Evolutionary conservation across 2,329 filamentous ascomycete species (phyloP).

Genomic region (Aureobasidium melanogenum): DNA sequence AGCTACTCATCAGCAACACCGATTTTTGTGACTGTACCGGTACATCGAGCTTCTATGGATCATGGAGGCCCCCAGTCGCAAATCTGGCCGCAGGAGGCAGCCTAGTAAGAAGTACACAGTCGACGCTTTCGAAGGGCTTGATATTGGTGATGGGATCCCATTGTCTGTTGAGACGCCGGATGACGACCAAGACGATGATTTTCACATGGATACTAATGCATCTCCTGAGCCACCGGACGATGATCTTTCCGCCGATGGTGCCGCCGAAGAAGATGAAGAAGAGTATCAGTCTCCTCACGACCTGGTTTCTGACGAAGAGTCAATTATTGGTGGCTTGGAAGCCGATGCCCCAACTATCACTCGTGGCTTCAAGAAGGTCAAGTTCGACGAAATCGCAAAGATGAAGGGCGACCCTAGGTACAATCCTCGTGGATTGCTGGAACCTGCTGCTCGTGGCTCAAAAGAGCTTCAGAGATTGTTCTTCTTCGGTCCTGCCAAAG

Average conservation of each 20-base stretch:
- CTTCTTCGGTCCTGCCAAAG: slow-evolving; percentile 42
- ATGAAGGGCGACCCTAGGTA: slow-evolving; percentile 11
- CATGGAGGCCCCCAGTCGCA: slow-evolving; percentile 9
- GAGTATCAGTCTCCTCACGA: slow-evolving; percentile 28
- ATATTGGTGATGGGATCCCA: slow-evolving; percentile 22
- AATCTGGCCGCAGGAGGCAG: slow-evolving; percentile 10
- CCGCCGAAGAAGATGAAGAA: slow-evolving; percentile 20
- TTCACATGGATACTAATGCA: slow-evolving; percentile 24
- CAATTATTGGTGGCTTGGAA: not conserved
- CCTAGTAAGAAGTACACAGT: slow-evolving; percentile 24
- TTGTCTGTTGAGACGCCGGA: slow-evolving; percentile 18
- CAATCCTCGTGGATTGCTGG: slow-evolving; percentile 21
- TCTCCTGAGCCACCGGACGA: slow-evolving; percentile 17
- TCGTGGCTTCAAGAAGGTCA: not conserved
- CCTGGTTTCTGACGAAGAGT: slow-evolving; percentile 24
- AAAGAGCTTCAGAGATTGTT: slow-evolving; percentile 40
- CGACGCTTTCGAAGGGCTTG: slow-evolving; percentile 28
- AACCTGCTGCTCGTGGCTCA: slow-evolving; percentile 19
- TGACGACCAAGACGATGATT: slow-evolving; percentile 27
- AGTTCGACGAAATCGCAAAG: slow-evolving; percentile 1
- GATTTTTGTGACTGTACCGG: too few species aligned
- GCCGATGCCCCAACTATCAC: not conserved
- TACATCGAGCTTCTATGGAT: not conserved
- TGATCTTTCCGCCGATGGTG: slow-evolving; percentile 1
- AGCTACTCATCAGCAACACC: not conserved